Base-by-base conservation (phyloP, 2,329 filamentous ascomycete species). In the Fusarium subglutinans region DNA sequence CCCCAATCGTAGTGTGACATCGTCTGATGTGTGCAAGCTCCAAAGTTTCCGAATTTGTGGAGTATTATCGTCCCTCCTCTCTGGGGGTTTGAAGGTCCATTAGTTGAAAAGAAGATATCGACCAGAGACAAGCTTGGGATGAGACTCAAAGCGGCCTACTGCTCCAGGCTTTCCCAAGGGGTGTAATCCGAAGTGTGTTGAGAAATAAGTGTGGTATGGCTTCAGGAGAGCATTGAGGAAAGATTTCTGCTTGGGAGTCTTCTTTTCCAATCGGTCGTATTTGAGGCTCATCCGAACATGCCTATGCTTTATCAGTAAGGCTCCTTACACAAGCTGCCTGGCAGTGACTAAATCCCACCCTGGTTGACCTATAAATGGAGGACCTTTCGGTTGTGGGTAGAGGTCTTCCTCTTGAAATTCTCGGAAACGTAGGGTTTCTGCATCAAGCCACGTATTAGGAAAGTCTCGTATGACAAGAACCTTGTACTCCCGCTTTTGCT, bases 211-310 rank as follows among this genome's bases (percentile, higher is more conserved):
- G 8, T 18, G 6, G 24, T 50, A 60, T 17, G 41, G 48, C 30
- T 41, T 28, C n/a, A 61, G n/a, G 22, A 70, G 66, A 13, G 9
- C 8, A 8, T 28, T 18, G 24, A 70, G 68, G 6, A 26, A n/a
- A 11, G 12, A 33, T 8, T 20, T 12, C 35, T 70, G 68, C 40
- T 12, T 8, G 8, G 9, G 7, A 35, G 37, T 60, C 30, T 40
- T 66, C 1, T 41, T 41, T 22, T 66, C 33, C 24, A 70, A 30
- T 24, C 26, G 43, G 33, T 33, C 41, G 14, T 66, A 70, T 28
- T 51, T 70, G 48, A 70, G 35, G 41, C 53, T 57, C 38, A 56
- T 30, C 14, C 28, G 60, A 33, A 70, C 43, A 12, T 70, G 68
- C 35, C 30, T 30, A n/a, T 66, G 48, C 6, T 41, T 13, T 11